Conservation (phyloP, 177 flowering plant species). For the Vitis hybrid region DNA sequence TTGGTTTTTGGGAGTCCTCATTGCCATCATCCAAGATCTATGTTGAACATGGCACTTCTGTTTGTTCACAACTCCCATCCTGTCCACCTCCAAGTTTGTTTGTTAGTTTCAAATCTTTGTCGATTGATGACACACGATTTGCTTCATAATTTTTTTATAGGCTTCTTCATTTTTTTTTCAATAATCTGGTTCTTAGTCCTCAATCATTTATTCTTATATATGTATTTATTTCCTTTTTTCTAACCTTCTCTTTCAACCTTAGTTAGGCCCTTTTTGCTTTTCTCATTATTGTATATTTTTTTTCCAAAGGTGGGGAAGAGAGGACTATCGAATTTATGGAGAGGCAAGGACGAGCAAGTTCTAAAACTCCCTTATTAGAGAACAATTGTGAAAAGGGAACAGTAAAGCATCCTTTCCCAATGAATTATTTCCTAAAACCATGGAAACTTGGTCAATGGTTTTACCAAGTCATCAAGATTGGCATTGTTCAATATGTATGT, state of each 20-base stretch:
- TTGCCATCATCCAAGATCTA: background rate
- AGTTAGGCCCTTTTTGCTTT: background rate
- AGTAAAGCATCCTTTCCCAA: constrained; percentile 85
- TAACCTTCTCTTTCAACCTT: background rate
- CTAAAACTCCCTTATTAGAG: constrained; percentile 69
- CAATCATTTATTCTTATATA: background rate
- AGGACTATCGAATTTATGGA: constrained; percentile 82
- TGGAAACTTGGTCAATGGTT: constrained; percentile 92
- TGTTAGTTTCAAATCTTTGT: background rate
- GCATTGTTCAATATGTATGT: constrained; percentile 98
- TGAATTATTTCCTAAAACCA: constrained; percentile 77
- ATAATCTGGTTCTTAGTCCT: too few relatives aligned
- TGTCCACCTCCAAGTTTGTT: background rate
- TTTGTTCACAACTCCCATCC: background rate
- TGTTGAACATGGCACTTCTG: background rate
- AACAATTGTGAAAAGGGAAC: constrained; percentile 59
- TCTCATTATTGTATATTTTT: background rate
- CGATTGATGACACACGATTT: background rate
- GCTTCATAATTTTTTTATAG: background rate
- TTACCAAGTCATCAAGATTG: constrained; percentile 89
- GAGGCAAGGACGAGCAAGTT: constrained; percentile 71
- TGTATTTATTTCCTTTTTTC: background rate
- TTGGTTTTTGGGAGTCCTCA: background rate
- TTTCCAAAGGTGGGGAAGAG: constrained; percentile 82
- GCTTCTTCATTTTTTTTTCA: background rate